Percentiles rank a stretch among this genome's conserved stretches.
Evolutionary conservation across 768 basidiomycete genomes (phyloP).

Genomic region (Psilocybe cubensis): DNA sequence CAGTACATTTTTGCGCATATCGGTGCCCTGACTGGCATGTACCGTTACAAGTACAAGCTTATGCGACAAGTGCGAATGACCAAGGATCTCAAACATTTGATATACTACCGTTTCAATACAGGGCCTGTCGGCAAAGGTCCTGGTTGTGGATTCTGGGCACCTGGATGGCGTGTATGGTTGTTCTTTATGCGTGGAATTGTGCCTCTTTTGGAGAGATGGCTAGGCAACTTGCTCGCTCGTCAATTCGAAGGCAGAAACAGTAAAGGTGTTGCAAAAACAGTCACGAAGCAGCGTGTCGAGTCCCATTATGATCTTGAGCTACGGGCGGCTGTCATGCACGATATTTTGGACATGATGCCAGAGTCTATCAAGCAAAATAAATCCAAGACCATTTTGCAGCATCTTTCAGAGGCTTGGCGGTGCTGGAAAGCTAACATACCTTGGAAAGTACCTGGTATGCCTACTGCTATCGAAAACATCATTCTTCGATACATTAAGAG

Average conservation of each 20-base stretch:
- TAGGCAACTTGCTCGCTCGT: constrained; percentile 95
- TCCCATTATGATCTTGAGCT: constrained; percentile 98
- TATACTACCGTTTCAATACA: constrained; percentile 99
- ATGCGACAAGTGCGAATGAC: constrained; percentile 99
- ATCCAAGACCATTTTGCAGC: constrained; percentile 98
- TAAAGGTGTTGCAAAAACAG: constrained; percentile 96
- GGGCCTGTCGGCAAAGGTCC: constrained; percentile 99
- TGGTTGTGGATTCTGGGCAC: constrained; percentile 99
- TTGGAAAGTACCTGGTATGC: constrained; percentile 99
- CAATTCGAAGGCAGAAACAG: constrained; percentile 99
- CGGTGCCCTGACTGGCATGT: constrained; percentile 99
- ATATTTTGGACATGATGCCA: constrained; percentile 99
- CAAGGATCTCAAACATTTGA: constrained; percentile 97
- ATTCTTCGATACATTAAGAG: constrained; percentile 98
- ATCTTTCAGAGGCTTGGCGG: constrained; percentile 97
- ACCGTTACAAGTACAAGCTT: constrained; percentile 99
- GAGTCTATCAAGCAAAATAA: constrained; percentile 99
- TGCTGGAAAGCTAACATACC: constrained; percentile 98
- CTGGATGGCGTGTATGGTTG: constrained; percentile 99
- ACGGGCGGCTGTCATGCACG: constrained; percentile 99
- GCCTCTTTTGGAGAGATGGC: constrained; percentile 95
- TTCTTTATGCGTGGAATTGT: constrained; percentile 99
- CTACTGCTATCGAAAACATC: constrained; percentile 98
- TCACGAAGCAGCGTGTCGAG: constrained; percentile 98
- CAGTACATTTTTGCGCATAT: constrained; percentile 99